phyloP scores from a whole-genome alignment of 495 filamentous ascomycete species.

The Penicillium bovifimosum region DNA sequence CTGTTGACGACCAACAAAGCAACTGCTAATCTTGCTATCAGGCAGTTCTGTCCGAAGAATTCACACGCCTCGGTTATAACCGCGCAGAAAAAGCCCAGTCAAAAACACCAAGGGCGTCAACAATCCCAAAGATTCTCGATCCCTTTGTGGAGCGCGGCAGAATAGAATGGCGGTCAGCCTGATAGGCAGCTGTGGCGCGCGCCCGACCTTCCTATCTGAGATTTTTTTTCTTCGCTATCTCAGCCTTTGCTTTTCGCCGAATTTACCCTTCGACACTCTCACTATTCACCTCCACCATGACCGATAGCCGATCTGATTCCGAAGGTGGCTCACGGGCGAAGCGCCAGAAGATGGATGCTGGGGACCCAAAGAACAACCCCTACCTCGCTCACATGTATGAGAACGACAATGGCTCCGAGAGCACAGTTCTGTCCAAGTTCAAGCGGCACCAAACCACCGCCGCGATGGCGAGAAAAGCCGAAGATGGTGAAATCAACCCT shows the following conservation, averaged over 20 bases:
- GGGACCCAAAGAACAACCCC: slow-evolving; percentile 61
- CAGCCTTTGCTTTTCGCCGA: neutral
- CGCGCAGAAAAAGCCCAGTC: neutral
- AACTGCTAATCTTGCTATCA: neutral
- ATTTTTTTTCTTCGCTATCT: slow-evolving; percentile 24
- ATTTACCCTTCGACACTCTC: slow-evolving; percentile 10
- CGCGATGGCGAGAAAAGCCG: slow-evolving; percentile 61
- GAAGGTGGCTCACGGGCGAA: slow-evolving; percentile 41
- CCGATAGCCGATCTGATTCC: slow-evolving; percentile 37
- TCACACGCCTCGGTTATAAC: neutral
- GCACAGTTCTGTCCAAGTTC: slow-evolving; percentile 56
- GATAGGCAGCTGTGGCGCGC: slow-evolving; percentile 31
- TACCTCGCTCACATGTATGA: slow-evolving; percentile 88
- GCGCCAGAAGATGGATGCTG: slow-evolving; percentile 47
- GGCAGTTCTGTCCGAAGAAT: neutral
- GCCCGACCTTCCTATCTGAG: slow-evolving; percentile 34
- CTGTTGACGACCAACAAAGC: neutral
- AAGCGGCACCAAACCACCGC: slow-evolving; percentile 79
- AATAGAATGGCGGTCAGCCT: slow-evolving; percentile 30
- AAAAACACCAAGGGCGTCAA: slow-evolving; percentile 1
- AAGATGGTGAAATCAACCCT: slow-evolving; percentile 79
- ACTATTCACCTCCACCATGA: slow-evolving; percentile 31
- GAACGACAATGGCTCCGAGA: slow-evolving; percentile 43
- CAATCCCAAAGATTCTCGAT: slow-evolving; percentile 15
- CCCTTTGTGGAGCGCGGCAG: slow-evolving; percentile 29